These are phyloP conservation scores for Senecio squalidus DNA, from an alignment of 140 eudicot genomes.

Conservation along the genomic window DNA sequence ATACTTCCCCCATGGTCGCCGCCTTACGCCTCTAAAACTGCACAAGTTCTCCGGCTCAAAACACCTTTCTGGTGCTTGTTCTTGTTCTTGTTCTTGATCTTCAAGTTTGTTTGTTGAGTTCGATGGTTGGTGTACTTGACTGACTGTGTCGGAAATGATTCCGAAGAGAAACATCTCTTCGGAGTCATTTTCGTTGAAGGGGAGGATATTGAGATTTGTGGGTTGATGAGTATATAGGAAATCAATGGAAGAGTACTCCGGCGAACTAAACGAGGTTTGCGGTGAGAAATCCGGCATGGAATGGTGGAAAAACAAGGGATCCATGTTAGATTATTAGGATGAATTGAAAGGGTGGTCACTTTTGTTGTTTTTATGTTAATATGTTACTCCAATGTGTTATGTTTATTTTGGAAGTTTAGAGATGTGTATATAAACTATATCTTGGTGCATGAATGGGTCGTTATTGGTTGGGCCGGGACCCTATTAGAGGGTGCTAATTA, in stretches of 20 bases:
- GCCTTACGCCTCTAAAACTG: constrained; percentile 44
- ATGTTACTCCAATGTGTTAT: background rate
- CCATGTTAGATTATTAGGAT: constrained; percentile 11
- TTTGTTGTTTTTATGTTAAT: background rate
- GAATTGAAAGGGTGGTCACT: background rate
- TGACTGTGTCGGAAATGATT: constrained; percentile 13
- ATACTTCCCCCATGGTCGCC: constrained; percentile 63
- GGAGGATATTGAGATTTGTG: constrained; percentile 19
- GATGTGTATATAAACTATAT: constrained; percentile 4
- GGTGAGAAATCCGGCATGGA: no score
- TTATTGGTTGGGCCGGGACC: background rate
- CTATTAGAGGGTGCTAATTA: no score
- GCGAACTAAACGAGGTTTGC: constrained; percentile 11
- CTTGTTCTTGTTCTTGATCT: background rate
- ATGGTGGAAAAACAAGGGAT: constrained; percentile 7
- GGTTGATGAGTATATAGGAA: background rate
- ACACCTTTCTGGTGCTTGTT: background rate
- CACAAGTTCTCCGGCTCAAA: constrained; percentile 22
- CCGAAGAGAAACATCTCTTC: constrained; percentile 53
- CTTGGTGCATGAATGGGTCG: constrained; percentile 21
- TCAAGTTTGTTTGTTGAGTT: background rate
- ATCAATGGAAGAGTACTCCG: constrained; percentile 10
- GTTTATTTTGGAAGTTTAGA: background rate
- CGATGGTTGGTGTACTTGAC: no score
- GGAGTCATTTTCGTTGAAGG: constrained; percentile 54